phyloP scores from a whole-genome alignment of 2,329 filamentous ascomycete species.

The Phialocephala sp. region DNA sequence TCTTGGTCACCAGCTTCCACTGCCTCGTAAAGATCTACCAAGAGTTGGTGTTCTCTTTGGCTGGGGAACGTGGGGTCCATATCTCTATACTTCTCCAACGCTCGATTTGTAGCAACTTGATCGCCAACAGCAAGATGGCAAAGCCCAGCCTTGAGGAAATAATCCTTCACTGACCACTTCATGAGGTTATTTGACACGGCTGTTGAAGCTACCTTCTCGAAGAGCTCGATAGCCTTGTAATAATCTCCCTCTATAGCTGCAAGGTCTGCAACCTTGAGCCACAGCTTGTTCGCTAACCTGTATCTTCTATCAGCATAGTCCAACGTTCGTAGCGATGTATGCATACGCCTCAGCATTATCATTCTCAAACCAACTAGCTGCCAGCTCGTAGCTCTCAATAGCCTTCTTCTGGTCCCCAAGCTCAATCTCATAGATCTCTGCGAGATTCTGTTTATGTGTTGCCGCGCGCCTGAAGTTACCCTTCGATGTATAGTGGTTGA shows the following conservation, averaged over 20 bases:
- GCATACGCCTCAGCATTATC: slow-evolving; percentile 83
- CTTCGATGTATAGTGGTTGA: slow-evolving; percentile 80
- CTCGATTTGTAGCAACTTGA: slow-evolving; percentile 77
- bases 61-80: slow-evolving; percentile 77
- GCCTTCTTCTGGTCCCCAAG: slow-evolving; percentile 79
- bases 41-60: slow-evolving; percentile 81
- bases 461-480: slow-evolving; percentile 92
- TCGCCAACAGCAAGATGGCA: slow-evolving; percentile 81
- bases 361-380: slow-evolving; percentile 87
- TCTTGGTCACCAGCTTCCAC: slow-evolving; percentile 82
- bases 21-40: slow-evolving; percentile 76
- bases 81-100: slow-evolving; percentile 82
- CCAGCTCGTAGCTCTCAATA: slow-evolving; percentile 81
- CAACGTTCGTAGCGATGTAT: not conserved
- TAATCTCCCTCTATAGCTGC: slow-evolving; percentile 84
- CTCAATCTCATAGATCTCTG: slow-evolving; percentile 84
- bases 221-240: slow-evolving; percentile 79
- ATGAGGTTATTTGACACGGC: slow-evolving; percentile 89
- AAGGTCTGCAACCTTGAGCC: slow-evolving; percentile 89
- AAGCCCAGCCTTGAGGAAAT: slow-evolving; percentile 91
- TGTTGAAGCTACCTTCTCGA: slow-evolving; percentile 80
- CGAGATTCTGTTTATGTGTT: slow-evolving; percentile 87
- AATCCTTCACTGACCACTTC: slow-evolving; percentile 94
- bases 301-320: not conserved
- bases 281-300: slow-evolving; percentile 90